These are phyloP conservation scores for Meredithiella fracta DNA, from an alignment of 2,329 filamentous ascomycete species.

Conservation along the genomic window DNA sequence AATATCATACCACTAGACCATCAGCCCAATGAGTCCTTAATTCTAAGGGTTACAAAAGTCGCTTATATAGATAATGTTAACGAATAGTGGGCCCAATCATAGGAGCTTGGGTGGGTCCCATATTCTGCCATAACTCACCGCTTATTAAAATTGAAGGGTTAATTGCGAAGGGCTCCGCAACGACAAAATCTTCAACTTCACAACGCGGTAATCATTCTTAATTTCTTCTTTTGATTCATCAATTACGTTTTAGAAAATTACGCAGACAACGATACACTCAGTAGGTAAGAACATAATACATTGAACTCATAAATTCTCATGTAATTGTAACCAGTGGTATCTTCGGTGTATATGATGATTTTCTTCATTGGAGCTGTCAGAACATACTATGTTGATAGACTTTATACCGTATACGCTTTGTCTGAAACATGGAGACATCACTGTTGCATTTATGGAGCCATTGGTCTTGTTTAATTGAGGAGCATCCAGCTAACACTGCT, in stretches of 20 bases:
- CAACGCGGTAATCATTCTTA: not conserved
- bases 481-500: conserved; percentile 5
- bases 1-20: conserved; percentile 16
- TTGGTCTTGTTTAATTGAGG: conserved; percentile 10
- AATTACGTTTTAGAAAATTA: not conserved
- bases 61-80: not conserved
- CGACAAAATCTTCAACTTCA: conserved; percentile 6
- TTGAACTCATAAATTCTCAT: not conserved
- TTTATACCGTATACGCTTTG: conserved; percentile 39
- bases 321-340: conserved; percentile 8
- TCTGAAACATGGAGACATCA: conserved; percentile 20
- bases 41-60: not conserved
- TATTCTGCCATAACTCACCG: conserved; percentile 2
- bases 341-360: conserved; percentile 27
- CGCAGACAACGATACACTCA: not conserved
- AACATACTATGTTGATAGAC: conserved; percentile 43
- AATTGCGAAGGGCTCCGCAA: not conserved
- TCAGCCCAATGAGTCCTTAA: conserved; percentile 12
- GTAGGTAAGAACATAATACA: conserved; percentile 4
- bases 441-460: not conserved
- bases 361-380: conserved; percentile 65
- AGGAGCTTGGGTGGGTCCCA: not conserved
- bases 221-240: not conserved
- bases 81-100: not conserved
- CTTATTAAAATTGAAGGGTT: not conserved